A percentile compares a stretch with the other conserved stretches of the same genome.
These are phyloP conservation scores for Globisporangium cystogenes DNA, from an alignment of 352 stramenopile genomes.

Conservation along the genomic window DNA sequence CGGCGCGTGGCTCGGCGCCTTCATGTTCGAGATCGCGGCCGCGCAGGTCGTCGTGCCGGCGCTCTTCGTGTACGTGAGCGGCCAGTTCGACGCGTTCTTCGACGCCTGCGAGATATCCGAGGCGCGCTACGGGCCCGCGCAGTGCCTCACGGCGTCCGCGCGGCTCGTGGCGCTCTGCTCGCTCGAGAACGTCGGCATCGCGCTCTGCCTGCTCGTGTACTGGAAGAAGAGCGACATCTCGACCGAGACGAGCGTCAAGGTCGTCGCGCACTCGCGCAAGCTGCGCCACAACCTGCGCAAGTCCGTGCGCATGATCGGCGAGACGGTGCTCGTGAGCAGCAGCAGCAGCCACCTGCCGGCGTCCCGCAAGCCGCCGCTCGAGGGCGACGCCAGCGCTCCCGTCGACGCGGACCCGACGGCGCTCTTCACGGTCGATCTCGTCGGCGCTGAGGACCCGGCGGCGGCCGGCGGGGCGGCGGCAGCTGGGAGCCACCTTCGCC, in stretches of 20 bases:
- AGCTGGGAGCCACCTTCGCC: background rate
- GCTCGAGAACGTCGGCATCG: constrained; percentile 51
- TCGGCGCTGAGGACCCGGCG: background rate
- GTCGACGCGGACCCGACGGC: constrained; percentile 14
- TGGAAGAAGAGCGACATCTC: constrained; percentile 50
- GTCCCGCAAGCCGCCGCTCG: background rate
- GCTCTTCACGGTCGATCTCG: constrained; percentile 32
- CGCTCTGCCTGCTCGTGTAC: constrained; percentile 43
- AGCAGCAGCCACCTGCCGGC: background rate
- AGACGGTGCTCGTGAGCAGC: constrained; percentile 36
- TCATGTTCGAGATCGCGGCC: constrained; percentile 49
- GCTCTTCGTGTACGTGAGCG: constrained; percentile 61
- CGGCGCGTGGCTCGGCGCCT: constrained; percentile 40
- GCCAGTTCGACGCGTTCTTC: constrained; percentile 55
- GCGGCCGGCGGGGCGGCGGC: background rate
- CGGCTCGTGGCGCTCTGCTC: constrained; percentile 33
- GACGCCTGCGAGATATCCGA: constrained; percentile 25
- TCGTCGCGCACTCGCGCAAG: constrained; percentile 44
- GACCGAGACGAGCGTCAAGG: constrained; percentile 43
- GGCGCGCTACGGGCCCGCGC: constrained; percentile 31
- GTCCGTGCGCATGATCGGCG: constrained; percentile 50
- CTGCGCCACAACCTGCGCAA: constrained; percentile 50
- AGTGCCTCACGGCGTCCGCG: constrained; percentile 16
- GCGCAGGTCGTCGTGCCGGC: constrained; percentile 41
- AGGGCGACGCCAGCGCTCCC: background rate